These are phyloP conservation scores for Neodidymelliopsis sp. DNA, from an alignment of 2,329 filamentous ascomycete genomes.

Conservation along the genomic window DNA sequence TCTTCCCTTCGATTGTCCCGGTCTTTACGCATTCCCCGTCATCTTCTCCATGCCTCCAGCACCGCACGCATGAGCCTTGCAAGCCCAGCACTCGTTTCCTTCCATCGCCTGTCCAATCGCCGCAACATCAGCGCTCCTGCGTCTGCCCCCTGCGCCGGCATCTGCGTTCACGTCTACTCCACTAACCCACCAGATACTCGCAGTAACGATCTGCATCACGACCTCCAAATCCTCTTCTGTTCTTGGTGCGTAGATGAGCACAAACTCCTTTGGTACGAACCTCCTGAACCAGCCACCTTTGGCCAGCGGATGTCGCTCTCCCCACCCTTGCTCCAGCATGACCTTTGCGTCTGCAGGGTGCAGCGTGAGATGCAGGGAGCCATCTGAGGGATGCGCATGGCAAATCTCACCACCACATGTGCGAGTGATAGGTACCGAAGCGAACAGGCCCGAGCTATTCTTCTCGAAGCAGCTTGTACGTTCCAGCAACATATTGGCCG, in stretches of 20 bases:
- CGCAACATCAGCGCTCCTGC: slow-evolving; percentile 34
- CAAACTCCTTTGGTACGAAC: slow-evolving; percentile 77
- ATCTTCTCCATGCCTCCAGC: slow-evolving; percentile 34
- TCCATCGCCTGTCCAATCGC: slow-evolving; percentile 29
- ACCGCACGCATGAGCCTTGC: slow-evolving; percentile 37
- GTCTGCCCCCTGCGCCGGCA: slow-evolving; percentile 19
- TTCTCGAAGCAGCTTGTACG: slow-evolving; percentile 82
- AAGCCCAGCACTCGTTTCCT: slow-evolving; percentile 35
- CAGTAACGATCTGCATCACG: slow-evolving; percentile 74
- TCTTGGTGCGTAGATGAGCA: slow-evolving; percentile 83
- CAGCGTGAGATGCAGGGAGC: slow-evolving; percentile 79
- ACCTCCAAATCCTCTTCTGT: slow-evolving; percentile 71
- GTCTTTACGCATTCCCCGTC: slow-evolving; percentile 31
- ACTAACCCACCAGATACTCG: slow-evolving; percentile 74
- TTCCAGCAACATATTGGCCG: slow-evolving; percentile 48
- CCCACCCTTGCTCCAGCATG: slow-evolving; percentile 80
- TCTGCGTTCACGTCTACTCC: slow-evolving; percentile 45
- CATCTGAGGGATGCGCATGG: slow-evolving; percentile 79
- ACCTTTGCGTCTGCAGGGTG: slow-evolving; percentile 79
- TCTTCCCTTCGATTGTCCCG: background rate
- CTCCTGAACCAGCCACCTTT: slow-evolving; percentile 70
- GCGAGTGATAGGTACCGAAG: slow-evolving; percentile 68
- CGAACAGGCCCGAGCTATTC: slow-evolving; percentile 79
- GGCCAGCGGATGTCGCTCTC: slow-evolving; percentile 71
- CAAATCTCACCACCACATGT: slow-evolving; percentile 83